These are phyloP conservation scores for Allomyces macrogynus DNA, from an alignment of 192 early-diverging fungal genomes.

Conservation along the genomic window DNA sequence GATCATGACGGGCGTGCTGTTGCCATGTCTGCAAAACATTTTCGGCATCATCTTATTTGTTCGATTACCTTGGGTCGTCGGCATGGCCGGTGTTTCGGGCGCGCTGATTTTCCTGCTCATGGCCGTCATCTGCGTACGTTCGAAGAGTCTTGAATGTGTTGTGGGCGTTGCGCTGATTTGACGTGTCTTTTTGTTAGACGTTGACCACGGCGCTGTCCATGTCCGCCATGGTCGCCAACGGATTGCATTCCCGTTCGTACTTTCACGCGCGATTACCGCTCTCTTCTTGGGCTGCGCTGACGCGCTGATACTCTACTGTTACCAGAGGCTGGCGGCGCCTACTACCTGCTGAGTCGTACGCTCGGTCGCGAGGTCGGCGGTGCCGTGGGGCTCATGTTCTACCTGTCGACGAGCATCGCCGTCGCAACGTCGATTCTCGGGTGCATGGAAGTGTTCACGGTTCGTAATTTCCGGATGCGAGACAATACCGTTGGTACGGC, in stretches of 20 bases:
- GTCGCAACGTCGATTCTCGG: constrained; percentile 10
- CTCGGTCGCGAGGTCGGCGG: constrained; percentile 21
- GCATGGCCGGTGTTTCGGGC: constrained; percentile 11
- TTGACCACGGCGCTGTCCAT: constrained; percentile 13
- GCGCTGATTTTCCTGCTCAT: constrained; percentile 9
- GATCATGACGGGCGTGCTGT: constrained; percentile 2
- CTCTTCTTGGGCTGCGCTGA: no score
- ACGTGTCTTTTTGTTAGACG: constrained; percentile 1
- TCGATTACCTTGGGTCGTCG: constrained; percentile 15
- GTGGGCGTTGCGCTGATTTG: background rate
- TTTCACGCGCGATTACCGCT: no score
- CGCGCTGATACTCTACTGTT: no score
- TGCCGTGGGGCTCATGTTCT: constrained; percentile 16
- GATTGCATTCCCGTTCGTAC: constrained; percentile 3
- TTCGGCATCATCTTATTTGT: constrained; percentile 12
- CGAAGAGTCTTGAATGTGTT: background rate
- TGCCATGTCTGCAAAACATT: constrained; percentile 11
- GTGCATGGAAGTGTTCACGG: constrained; percentile 9
- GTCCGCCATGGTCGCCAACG: constrained; percentile 13
- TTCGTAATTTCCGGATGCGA: background rate
- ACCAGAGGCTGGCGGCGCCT: constrained; percentile 9
- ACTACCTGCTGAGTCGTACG: constrained; percentile 13
- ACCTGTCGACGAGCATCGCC: constrained; percentile 9
- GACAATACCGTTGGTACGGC: background rate
- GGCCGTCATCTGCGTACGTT: constrained; percentile 2